These are phyloP conservation scores for Aspergillus pseudonomiae DNA, from an alignment of 2,329 filamentous ascomycete genomes.

Conservation along the genomic window DNA sequence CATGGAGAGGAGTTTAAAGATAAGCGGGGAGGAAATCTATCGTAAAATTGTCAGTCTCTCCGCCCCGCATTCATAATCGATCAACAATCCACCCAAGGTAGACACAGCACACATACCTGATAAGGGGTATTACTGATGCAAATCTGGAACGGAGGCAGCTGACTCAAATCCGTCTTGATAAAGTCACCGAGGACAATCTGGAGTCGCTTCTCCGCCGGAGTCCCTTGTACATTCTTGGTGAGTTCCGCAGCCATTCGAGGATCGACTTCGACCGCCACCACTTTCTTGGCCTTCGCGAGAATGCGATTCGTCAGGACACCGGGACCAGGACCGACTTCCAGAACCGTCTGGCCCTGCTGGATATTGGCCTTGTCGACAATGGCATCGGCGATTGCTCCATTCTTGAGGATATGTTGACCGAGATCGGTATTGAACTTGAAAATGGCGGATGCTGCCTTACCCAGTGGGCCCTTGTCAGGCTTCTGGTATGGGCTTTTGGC, in stretches of 20 bases:
- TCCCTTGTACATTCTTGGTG: slow-evolving; percentile 90
- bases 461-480: neutral
- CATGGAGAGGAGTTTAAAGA: slow-evolving; percentile 81
- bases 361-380: slow-evolving; percentile 59
- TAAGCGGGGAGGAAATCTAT: slow-evolving; percentile 87
- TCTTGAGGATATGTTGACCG: slow-evolving; percentile 14
- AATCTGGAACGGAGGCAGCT: slow-evolving; percentile 58
- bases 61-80: neutral
- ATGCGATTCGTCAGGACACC: slow-evolving; percentile 89
- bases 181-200: slow-evolving; percentile 90
- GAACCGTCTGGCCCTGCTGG: slow-evolving; percentile 65
- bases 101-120: slow-evolving; percentile 51
- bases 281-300: slow-evolving; percentile 80
- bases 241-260: slow-evolving; percentile 96
- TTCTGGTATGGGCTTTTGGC: slow-evolving; percentile 13
- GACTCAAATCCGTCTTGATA: slow-evolving; percentile 72
- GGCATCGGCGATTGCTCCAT: slow-evolving; percentile 28
- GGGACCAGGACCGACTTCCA: slow-evolving; percentile 90
- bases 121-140: slow-evolving; percentile 80
- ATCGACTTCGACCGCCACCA: slow-evolving; percentile 88
- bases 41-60: neutral
- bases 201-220: slow-evolving; percentile 77
- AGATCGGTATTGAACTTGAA: slow-evolving; percentile 16
- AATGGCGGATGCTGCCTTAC: slow-evolving; percentile 6
- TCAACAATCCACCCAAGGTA: neutral